Evolutionary conservation across 345 rosid genomes (phyloP), one percentile per base, ranked within the genome.

Genomic region (Lagerstroemia speciosa): DNA sequence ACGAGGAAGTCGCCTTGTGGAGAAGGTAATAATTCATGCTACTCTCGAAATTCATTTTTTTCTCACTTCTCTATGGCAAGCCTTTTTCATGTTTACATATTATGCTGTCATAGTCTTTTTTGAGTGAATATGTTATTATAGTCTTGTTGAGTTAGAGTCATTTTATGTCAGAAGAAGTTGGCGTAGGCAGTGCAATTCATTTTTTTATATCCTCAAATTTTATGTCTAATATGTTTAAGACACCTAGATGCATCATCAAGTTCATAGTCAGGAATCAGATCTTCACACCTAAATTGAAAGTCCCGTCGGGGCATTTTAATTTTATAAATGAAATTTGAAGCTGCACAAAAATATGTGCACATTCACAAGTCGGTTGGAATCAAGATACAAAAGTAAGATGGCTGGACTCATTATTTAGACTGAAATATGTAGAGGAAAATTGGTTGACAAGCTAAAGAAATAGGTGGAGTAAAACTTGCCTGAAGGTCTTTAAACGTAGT

Each of bases 1-100:
- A 68, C 69, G 46, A 68, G 76, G 67, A 73, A 73, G 72, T 73
- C 76, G 0, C 76, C 76, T 24, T 73, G 76, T 63, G 76, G 76
- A 32, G 76, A 73, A 73, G 76, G 76, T 73, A 61, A 15, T 8
- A 29, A 17, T 36, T 55, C 16, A 31, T 31, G 37, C 17, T 7
- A 48, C 12, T 48, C n/a, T 48, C 53, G 22, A 10, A 16, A 26
- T 60, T 27, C 8, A 2, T 31, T 62, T 62, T 22, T 12, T 32
- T 62, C 20, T 41, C 15, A 9, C 12, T 6, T 41, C 16, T 41
- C 46, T 41, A 9, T 41, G 46, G 46, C 9, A 41, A 9, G 46
- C 16, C 0, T 48, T 48, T n/a, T 48, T 7, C 53, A 20, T 48
- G 53, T 48, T 48, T 17, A 2, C 17, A 15, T 8, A 48, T 15